Evolutionary conservation across 495 filamentous ascomycete species (phyloP), one percentile per base, ranked within the genome.

Genomic region (Neurospora intermedia): DNA sequence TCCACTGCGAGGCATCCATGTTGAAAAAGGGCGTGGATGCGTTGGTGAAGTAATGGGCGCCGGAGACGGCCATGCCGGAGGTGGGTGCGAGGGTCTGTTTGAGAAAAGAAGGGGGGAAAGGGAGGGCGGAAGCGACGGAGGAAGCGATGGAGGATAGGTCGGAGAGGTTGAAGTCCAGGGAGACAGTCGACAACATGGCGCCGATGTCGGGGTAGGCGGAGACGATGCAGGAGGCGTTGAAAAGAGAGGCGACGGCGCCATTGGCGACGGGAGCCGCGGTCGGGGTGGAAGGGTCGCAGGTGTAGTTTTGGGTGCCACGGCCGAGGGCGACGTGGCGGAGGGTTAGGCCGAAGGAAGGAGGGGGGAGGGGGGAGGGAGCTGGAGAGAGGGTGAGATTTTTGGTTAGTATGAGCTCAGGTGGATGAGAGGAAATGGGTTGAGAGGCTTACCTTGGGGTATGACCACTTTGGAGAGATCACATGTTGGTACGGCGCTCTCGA

Each of bases 261-360:
- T 86, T 79, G 20, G 89, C 81, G 6, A 78, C 79, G n/a, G 95
- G 95, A 0, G 82, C 79, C 0, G 89, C 86, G 1, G 84, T 81
- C 4, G 87, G 77, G 75, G 88, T 86, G 71, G 83, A 82, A 42
- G 85, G 79, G 43, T 87, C 84, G 85, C 95, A 98, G 73, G 93
- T 94, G 82, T 97, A 98, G 86, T 98, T 97, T 84, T 98, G 88
- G 13, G 90, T 94, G 45, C 95, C 95, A 43, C 93, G 91, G 77
- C 95, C 95, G 69, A 98, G 84, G 77, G 90, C 93, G 41, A 97
- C 90, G 78, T 96, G 93, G 78, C 87, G 88, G 40, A 93, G 84
- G 1, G 71, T 81, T 16, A 92, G 82, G 70, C 89, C 91, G 10
- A 84, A 74, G 20, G 85, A 82, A 16, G 89, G 88, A 46, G 86